Evolutionary conservation across 495 filamentous ascomycete species (phyloP).

Genomic region (Aspergillus hancockii): DNA sequence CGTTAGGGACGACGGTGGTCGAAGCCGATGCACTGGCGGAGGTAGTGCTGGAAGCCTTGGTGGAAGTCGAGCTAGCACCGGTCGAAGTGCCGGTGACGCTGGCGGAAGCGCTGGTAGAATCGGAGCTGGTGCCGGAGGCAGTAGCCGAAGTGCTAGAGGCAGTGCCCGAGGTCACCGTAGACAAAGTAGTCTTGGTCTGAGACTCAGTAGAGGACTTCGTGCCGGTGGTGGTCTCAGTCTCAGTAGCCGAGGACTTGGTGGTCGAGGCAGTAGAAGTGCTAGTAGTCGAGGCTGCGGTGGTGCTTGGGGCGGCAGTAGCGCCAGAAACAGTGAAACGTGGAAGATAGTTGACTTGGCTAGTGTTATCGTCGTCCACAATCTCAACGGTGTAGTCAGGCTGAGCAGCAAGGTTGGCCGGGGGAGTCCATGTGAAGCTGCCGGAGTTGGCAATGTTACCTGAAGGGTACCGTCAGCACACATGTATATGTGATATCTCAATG

Average conservation of each 20-base stretch:
- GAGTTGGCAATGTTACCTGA: slow-evolving; percentile 56
- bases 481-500: background rate
- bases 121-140: slow-evolving; percentile 11
- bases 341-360: slow-evolving; percentile 55
- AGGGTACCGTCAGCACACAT: slow-evolving; percentile 19
- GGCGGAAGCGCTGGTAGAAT: slow-evolving; percentile 17
- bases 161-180: slow-evolving; percentile 19
- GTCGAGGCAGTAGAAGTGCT: slow-evolving; percentile 41
- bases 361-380: slow-evolving; percentile 52
- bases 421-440: slow-evolving; percentile 59
- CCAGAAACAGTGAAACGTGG: slow-evolving; percentile 58
- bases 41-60: slow-evolving; percentile 12
- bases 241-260: slow-evolving; percentile 55
- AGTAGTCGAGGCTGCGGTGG: slow-evolving; percentile 27
- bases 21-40: slow-evolving; percentile 8
- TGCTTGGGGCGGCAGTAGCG: slow-evolving; percentile 41
- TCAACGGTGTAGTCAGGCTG: slow-evolving; percentile 59
- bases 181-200: slow-evolving; percentile 19
- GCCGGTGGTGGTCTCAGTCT: slow-evolving; percentile 43
- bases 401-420: slow-evolving; percentile 40
- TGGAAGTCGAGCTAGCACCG: slow-evolving; percentile 21
- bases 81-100: slow-evolving; percentile 10
- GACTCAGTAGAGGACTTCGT: slow-evolving; percentile 32
- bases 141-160: slow-evolving; percentile 16
- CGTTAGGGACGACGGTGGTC: slow-evolving; percentile 20